Evolutionary conservation across 179 eudicot species (phyloP).

Genomic region (Silene coronaria): DNA sequence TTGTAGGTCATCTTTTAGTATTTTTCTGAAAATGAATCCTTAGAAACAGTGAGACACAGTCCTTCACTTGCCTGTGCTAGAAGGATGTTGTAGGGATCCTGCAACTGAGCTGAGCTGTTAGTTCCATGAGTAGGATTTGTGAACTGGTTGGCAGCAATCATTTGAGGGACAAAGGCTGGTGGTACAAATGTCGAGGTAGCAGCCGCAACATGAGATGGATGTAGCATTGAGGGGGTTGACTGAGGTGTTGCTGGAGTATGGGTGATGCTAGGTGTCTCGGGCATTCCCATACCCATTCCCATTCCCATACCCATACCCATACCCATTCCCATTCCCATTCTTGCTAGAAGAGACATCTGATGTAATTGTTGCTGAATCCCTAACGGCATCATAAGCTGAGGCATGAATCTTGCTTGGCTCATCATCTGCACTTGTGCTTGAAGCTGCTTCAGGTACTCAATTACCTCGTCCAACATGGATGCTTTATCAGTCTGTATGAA

Average conservation of each 20-base stretch:
- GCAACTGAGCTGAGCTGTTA: constrained; percentile 33
- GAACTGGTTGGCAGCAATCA: constrained; percentile 33
- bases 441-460: constrained; percentile 70
- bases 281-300: constrained; percentile 49
- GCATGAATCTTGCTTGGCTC: constrained; percentile 46
- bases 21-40: neutral
- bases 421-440: constrained; percentile 79
- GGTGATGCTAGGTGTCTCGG: constrained; percentile 30
- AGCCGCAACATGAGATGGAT: constrained; percentile 27
- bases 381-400: constrained; percentile 61
- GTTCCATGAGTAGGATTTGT: constrained; percentile 28
- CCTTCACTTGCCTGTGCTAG: constrained; percentile 52
- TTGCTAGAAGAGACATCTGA: constrained; percentile 74
- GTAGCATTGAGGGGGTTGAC: constrained; percentile 23
- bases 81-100: constrained; percentile 49
- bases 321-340: constrained; percentile 59
- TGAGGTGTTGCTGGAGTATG: constrained; percentile 27
- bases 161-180: constrained; percentile 45
- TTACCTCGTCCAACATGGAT: constrained; percentile 90
- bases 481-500: constrained; percentile 74
- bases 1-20: no score
- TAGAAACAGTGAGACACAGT: neutral
- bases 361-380: constrained; percentile 71
- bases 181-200: constrained; percentile 37
- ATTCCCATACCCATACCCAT: constrained; percentile 51